Base-by-base conservation (phyloP, 164 flowering plant species). In the Vitis amurensis region DNA sequence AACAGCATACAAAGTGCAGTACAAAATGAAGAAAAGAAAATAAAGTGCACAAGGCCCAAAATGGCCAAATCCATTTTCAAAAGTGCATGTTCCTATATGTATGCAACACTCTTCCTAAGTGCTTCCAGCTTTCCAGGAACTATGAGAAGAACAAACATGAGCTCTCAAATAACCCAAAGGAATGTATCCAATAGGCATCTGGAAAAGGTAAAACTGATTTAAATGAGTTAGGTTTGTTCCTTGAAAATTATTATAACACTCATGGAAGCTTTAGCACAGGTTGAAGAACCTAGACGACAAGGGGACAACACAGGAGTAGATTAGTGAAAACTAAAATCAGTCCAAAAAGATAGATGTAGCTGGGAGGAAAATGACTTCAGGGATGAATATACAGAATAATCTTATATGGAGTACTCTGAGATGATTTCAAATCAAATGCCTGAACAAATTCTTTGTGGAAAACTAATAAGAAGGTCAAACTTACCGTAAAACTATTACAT, bases 401-500 rank as follows among this genome's bases (percentile, higher is more conserved):
- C 29, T 47, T 48, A n/a, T 61, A 31, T 37, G n/a, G 29, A 31
- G 37, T 14, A 30, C 50, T 5, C 29, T 7, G 37, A 61, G 29
- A 5, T 17, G 29, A 19, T 52, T 15, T 27, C 23, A 16, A 64
- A 50, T 12, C 47, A 50, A 27, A 49, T 49, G 55, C 31, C 23
- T 64, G 12, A 64, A 64, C 19, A 29, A 15, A 51, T 6, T 65
- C 23, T 29, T 30, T 19, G 44, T 29, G 16, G 12, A 31, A 10
- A 61, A 62, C 17, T 17, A 55, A 51, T 59, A 55, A 53, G 48
- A 8, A 5, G 47, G 14, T 47, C 47, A 44, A 50, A 55, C 84
- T 80, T 82, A 88, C 99, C 68, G 94, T 90, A 77, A 95, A 95
- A 75, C 77, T 81, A 55, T 87, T 84, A 74, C 85, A 80, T 73